These are phyloP conservation scores for Calocybe indica DNA, from an alignment of 768 basidiomycete genomes.

Conservation along the genomic window DNA sequence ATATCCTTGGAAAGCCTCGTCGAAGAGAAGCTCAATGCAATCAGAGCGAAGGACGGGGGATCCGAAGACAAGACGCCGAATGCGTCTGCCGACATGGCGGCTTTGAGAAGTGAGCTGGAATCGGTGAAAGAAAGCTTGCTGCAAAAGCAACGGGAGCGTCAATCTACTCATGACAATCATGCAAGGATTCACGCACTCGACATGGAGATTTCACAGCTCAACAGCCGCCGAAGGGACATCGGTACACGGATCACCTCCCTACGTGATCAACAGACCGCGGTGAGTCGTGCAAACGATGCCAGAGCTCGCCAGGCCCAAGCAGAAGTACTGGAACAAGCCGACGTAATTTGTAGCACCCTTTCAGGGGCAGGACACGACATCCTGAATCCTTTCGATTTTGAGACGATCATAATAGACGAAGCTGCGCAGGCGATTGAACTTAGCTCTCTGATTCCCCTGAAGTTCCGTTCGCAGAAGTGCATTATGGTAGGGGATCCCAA, in stretches of 20 bases:
- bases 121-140: constrained; percentile 54
- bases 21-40: constrained; percentile 50
- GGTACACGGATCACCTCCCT: constrained; percentile 68
- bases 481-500: constrained; percentile 96
- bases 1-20: constrained; percentile 85
- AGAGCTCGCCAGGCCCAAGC: constrained; percentile 65
- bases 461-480: constrained; percentile 76
- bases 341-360: constrained; percentile 90
- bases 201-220: constrained; percentile 61
- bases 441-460: constrained; percentile 91
- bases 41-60: constrained; percentile 30
- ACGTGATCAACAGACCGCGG: constrained; percentile 80
- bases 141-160: constrained; percentile 55
- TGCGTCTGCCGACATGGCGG: constrained; percentile 48
- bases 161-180: constrained; percentile 48
- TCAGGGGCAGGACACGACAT: constrained; percentile 91
- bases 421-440: constrained; percentile 96
- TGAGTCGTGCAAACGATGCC: constrained; percentile 77
- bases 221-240: constrained; percentile 55
- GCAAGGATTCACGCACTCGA: constrained; percentile 51
- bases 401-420: constrained; percentile 96
- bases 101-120: constrained; percentile 63
- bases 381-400: constrained; percentile 80
- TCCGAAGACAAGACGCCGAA: constrained; percentile 34
- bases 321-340: constrained; percentile 81